Base-by-base conservation (phyloP, 371 early-diverging fungal species). In the Cokeromyces recurvatus region DNA sequence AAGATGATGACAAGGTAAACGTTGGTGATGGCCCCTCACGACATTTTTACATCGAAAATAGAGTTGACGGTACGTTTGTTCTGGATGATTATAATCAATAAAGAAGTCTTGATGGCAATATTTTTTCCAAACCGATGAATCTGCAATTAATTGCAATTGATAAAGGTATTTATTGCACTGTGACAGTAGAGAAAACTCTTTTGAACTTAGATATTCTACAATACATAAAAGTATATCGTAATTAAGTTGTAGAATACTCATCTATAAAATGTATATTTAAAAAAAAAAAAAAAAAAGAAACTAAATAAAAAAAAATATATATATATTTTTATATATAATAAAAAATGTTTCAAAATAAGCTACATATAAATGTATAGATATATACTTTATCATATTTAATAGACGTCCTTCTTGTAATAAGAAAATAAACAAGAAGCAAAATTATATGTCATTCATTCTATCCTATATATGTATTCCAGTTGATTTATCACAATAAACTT, bases 21-120 rank as follows among this genome's bases (percentile, higher is more conserved):
- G 19, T 22, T 41, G 39, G 14, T 19, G 3, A 8, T 14, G 12
- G 16, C 17, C 29, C 17, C n/a, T n/a, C n/a, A n/a, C n/a, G n/a
- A n/a, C n/a, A n/a, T n/a, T n/a, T n/a, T 20, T 12, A 3, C 51
- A 50, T 9, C 53, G 42, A 9, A 39, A 27, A 43, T 59, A 66
- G 10, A 66, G 45, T 0, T 42, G 19, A n/a, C 25, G 32, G 22
- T 54, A 67, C 0, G 46, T 43, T 37, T 67, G 67, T 0, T 59
- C 25, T 4, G 68, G 68, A 40, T 53, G 36, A 36, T 63, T 63
- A 35, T 63, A 67, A 0, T 42, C 50, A 3, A 67, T 23, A 15
- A 43, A 44, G 43, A 48, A 63, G 20, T 57, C 55, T 7, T 27
- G 27, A 9, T 25, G 31, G 37, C 64, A 67, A 12, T 49, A 19